Percentiles rank a stretch among this genome's conserved stretches.
Evolutionary conservation across 257 asterid species (phyloP).

Genomic region (Parsonsia alboflavescens): DNA sequence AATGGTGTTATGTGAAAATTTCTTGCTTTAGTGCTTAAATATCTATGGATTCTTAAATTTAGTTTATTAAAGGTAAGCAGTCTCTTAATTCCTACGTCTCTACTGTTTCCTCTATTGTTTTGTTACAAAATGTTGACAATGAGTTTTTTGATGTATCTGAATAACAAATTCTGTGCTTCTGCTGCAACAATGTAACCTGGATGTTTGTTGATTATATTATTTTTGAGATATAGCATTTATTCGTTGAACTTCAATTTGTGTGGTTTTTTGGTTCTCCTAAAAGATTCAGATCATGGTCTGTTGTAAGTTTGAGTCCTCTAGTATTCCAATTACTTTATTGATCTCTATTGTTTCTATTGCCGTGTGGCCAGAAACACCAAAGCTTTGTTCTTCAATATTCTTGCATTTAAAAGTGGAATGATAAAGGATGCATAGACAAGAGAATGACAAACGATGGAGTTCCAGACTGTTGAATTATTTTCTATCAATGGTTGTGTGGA

Average conservation of each 20-base stretch:
- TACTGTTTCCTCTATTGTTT: not conserved
- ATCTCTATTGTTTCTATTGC: not conserved
- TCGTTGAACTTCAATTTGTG: not conserved
- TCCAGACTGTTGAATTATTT: not conserved
- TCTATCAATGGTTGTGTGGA: not conserved
- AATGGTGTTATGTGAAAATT: not conserved
- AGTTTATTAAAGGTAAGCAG: not conserved
- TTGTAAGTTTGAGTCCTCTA: not conserved
- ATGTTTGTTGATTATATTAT: not conserved
- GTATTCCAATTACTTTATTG: not conserved
- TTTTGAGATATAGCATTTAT: not conserved
- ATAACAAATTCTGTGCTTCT: not conserved
- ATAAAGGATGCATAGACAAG: not conserved
- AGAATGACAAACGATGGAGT: not conserved
- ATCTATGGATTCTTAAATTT: not conserved
- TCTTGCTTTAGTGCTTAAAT: not conserved
- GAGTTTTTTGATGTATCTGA: not conserved
- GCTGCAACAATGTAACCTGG: not conserved
- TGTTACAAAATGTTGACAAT: not conserved
- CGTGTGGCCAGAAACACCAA: not conserved
- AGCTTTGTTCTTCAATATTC: not conserved
- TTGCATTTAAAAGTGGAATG: not conserved
- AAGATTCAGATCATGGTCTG: not conserved
- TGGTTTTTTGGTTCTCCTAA: not conserved
- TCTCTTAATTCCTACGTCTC: not conserved